phyloP scores from a whole-genome alignment of 257 asterid species.

The Buddleja alternifolia region DNA sequence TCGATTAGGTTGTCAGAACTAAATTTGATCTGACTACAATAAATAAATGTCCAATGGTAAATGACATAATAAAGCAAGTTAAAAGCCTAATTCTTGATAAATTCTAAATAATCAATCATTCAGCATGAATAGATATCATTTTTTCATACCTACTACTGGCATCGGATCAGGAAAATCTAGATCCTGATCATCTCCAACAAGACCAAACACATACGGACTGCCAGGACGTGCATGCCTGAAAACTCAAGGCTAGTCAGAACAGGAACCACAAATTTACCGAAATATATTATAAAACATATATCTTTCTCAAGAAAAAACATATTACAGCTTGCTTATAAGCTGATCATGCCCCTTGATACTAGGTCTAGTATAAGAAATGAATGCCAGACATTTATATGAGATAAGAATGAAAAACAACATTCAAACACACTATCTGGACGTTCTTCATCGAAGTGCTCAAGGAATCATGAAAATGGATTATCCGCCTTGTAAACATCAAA shows the following conservation, averaged over 20 bases:
- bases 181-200: slow-evolving; percentile 87
- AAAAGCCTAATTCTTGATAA: neutral
- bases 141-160: slow-evolving; percentile 84
- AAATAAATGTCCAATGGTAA: slow-evolving; percentile 6
- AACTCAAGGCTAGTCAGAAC: slow-evolving; percentile 27
- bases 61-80: slow-evolving; percentile 16
- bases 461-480: slow-evolving; percentile 8
- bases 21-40: slow-evolving; percentile 7
- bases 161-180: slow-evolving; percentile 96
- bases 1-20: slow-evolving; percentile 10
- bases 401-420: neutral
- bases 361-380: neutral
- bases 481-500: slow-evolving; percentile 7
- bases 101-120: too few relatives aligned
- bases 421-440: slow-evolving; percentile 1
- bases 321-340: neutral
- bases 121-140: neutral
- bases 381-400: neutral
- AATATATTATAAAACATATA: neutral
- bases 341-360: slow-evolving; percentile 9
- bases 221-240: slow-evolving; percentile 99
- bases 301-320: neutral
- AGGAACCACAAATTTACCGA: neutral
- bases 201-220: slow-evolving; percentile 97
- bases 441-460: slow-evolving; percentile 18